These are phyloP conservation scores for Mucuna pruriens DNA, from an alignment of 306 rosid species.

Conservation along the genomic window DNA sequence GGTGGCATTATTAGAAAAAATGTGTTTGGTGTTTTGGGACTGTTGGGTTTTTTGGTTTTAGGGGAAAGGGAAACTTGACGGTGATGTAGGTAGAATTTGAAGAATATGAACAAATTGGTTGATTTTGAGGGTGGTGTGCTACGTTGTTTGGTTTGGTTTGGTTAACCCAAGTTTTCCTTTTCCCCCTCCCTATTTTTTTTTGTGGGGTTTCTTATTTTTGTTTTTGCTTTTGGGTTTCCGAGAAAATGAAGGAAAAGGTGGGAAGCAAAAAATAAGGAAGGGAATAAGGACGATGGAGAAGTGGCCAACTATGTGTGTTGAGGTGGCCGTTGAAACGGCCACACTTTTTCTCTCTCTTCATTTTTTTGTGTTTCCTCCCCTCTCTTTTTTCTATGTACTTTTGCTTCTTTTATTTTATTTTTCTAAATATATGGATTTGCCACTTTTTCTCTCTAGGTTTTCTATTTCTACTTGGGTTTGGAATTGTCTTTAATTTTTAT, in stretches of 20 bases:
- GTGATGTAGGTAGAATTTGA: slow-evolving; percentile 32
- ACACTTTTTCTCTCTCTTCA: slow-evolving; percentile 1
- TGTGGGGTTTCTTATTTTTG: not conserved
- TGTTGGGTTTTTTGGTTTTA: not conserved
- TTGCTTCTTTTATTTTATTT: not conserved
- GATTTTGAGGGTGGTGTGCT: not conserved
- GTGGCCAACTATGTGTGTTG: slow-evolving; percentile 40
- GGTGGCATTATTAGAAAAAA: not conserved
- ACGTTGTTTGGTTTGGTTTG: not conserved
- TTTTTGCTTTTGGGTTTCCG: not conserved
- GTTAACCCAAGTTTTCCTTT: slow-evolving; percentile 29
- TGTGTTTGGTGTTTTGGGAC: not conserved
- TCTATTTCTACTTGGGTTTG: not conserved
- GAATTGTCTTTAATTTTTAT: not conserved
- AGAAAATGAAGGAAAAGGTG: slow-evolving; percentile 29
- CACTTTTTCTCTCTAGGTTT: not conserved
- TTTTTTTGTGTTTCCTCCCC: not conserved
- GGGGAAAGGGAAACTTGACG: slow-evolving; percentile 2
- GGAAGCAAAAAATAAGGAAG: slow-evolving; percentile 21
- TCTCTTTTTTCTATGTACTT: not conserved
- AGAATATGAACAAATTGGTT: not conserved
- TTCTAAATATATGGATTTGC: not conserved
- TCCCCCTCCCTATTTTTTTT: not conserved
- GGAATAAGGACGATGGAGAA: slow-evolving; percentile 35
- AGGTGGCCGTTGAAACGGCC: slow-evolving; percentile 50